phyloP scores from a whole-genome alignment of 768 basidiomycete genomes.

The Panellus pusillus region DNA sequence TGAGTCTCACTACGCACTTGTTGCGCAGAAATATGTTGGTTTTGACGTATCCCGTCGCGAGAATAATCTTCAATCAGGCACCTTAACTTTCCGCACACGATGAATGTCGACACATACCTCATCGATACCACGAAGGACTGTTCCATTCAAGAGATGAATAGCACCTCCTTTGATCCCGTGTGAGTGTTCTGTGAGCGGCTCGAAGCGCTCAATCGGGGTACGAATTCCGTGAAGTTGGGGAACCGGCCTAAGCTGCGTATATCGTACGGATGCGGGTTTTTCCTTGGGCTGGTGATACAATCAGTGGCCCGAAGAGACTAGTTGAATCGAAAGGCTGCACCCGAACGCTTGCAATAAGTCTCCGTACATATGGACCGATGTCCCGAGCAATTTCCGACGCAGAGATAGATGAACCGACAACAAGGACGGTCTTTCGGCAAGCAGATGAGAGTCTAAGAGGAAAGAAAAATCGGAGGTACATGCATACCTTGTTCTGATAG shows the following conservation, averaged over 20 bases:
- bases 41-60: background rate
- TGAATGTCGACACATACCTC: slow-evolving; percentile 16
- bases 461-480: background rate
- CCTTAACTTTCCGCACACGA: background rate
- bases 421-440: slow-evolving; percentile 13
- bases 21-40: background rate
- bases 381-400: slow-evolving; percentile 26
- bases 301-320: no score
- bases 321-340: background rate
- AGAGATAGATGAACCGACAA: slow-evolving; percentile 21
- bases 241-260: slow-evolving; percentile 26
- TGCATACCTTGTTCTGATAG: slow-evolving; percentile 21
- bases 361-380: slow-evolving; percentile 16
- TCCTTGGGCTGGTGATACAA: background rate
- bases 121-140: slow-evolving; percentile 29
- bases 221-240: slow-evolving; percentile 28
- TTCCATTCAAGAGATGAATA: slow-evolving; percentile 31
- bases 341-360: slow-evolving; percentile 21
- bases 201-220: slow-evolving; percentile 25
- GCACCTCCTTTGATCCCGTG: slow-evolving; percentile 25
- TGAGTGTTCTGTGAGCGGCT: slow-evolving; percentile 17
- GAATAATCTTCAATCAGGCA: slow-evolving; percentile 2
- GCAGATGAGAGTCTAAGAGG: background rate
- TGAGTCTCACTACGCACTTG: background rate
- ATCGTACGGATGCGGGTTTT: background rate